Conservation (phyloP, 352 stramenopile genomes). For the Globisporangium spinosum region DNA sequence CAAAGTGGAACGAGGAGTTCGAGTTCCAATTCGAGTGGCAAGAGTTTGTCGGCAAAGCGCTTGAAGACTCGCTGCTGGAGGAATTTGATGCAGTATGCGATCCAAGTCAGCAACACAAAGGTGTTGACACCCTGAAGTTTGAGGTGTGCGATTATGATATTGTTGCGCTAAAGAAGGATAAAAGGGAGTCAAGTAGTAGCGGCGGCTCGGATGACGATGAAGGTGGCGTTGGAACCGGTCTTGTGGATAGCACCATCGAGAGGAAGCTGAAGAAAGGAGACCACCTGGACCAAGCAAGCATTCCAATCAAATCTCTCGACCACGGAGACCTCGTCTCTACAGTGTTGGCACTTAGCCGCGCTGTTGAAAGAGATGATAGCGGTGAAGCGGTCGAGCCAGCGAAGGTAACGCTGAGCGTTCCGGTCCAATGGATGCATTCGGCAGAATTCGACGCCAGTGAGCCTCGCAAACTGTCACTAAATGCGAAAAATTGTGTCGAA, state of each 20-base stretch:
- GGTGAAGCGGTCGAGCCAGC: constrained; percentile 21
- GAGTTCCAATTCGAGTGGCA: constrained; percentile 25
- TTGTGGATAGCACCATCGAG: not conserved
- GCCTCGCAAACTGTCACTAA: not conserved
- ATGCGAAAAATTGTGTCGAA: not conserved
- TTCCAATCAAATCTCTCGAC: constrained; percentile 39
- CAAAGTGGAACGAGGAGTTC: constrained; percentile 77
- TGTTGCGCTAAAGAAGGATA: constrained; percentile 15
- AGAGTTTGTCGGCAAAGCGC: not conserved
- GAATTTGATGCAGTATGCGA: not conserved
- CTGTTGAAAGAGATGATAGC: constrained; percentile 19
- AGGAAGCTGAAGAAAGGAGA: constrained; percentile 21
- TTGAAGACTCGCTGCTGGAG: not conserved
- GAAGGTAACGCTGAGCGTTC: constrained; percentile 42
- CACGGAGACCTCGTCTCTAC: constrained; percentile 39
- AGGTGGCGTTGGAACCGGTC: not conserved
- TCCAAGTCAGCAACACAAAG: not conserved
- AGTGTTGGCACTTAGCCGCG: constrained; percentile 29
- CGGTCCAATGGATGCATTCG: constrained; percentile 56
- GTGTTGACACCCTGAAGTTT: constrained; percentile 8
- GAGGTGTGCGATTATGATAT: constrained; percentile 45
- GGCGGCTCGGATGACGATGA: constrained; percentile 15
- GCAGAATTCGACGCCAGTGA: not conserved
- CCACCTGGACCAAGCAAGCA: constrained; percentile 41
- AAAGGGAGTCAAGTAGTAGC: constrained; percentile 6